Evolutionary conservation across 345 rosid species (phyloP).

Genomic region (Adansonia digitata): DNA sequence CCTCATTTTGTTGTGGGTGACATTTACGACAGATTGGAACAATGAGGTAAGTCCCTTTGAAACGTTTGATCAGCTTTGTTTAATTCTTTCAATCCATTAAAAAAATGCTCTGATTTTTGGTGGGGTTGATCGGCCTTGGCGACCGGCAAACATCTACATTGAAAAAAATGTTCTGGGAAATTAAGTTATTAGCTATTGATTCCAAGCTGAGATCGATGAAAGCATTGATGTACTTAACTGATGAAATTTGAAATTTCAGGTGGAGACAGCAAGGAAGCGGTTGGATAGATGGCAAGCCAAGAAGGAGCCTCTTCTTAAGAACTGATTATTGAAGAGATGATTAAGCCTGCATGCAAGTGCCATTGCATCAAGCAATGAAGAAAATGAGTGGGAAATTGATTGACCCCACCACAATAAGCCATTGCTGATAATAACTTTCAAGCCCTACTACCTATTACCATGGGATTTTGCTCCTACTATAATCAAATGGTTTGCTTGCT

Average conservation of each 20-base stretch:
- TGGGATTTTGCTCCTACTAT: neutral
- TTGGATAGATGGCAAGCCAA: conserved; percentile 66
- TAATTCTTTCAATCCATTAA: neutral
- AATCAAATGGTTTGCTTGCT: too few species aligned
- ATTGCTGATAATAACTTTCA: neutral
- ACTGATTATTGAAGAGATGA: neutral
- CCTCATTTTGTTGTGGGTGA: conserved; percentile 39
- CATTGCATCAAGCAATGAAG: neutral
- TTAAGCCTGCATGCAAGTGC: neutral
- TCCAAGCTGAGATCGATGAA: too few species aligned
- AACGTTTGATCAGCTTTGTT: neutral
- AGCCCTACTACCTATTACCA: too few species aligned
- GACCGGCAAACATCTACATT: too few species aligned
- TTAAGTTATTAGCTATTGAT: too few species aligned
- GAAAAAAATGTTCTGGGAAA: too few species aligned
- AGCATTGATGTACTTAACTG: too few species aligned
- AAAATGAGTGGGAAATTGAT: too few species aligned
- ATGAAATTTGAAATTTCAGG: conserved; percentile 52
- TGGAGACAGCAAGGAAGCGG: conserved; percentile 48
- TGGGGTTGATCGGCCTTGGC: too few species aligned
- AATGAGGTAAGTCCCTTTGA: conserved; percentile 34
- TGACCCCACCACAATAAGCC: too few species aligned
- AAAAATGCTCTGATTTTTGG: too few species aligned
- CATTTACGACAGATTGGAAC: conserved; percentile 50
- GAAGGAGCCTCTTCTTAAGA: conserved; percentile 20